These are phyloP conservation scores for Rhizomucor pusillus DNA, from an alignment of 371 early-diverging fungal species.

Conservation along the genomic window DNA sequence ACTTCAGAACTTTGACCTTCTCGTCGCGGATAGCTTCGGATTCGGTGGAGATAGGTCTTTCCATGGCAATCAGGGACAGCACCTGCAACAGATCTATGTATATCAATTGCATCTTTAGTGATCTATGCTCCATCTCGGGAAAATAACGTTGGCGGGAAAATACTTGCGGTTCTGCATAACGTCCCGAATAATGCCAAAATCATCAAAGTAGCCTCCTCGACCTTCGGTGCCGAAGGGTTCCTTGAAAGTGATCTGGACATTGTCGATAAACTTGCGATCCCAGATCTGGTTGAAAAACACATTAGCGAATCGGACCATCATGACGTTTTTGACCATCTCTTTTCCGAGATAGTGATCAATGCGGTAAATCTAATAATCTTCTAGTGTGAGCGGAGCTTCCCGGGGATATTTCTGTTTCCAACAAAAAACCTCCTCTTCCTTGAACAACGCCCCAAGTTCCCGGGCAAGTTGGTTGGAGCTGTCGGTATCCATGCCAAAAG, in stretches of 20 bases:
- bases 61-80: slow-evolving; percentile 90
- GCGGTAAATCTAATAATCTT: slow-evolving; percentile 82
- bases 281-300: slow-evolving; percentile 90
- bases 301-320: slow-evolving; percentile 94
- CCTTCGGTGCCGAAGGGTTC: slow-evolving; percentile 98
- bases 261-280: slow-evolving; percentile 87
- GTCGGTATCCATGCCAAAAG: slow-evolving; percentile 94
- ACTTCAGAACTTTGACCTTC: slow-evolving; percentile 87
- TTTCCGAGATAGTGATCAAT: slow-evolving; percentile 99
- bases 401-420: not conserved
- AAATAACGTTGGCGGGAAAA: not conserved
- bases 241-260: slow-evolving; percentile 98
- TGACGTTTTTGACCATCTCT: slow-evolving; percentile 98
- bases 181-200: slow-evolving; percentile 98
- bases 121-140: not conserved
- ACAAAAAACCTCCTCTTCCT: slow-evolving; percentile 72
- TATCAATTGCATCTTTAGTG: not conserved
- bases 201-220: slow-evolving; percentile 99
- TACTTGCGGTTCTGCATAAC: slow-evolving; percentile 96
- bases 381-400: not conserved
- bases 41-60: slow-evolving; percentile 78
- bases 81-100: slow-evolving; percentile 79
- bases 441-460: slow-evolving; percentile 72
- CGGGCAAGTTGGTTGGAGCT: slow-evolving; percentile 67
- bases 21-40: slow-evolving; percentile 92